A percentile compares a stretch with the other conserved stretches of the same genome.
These are phyloP conservation scores for Holtermannia corniformis DNA, from an alignment of 768 basidiomycete genomes.

Conservation along the genomic window DNA sequence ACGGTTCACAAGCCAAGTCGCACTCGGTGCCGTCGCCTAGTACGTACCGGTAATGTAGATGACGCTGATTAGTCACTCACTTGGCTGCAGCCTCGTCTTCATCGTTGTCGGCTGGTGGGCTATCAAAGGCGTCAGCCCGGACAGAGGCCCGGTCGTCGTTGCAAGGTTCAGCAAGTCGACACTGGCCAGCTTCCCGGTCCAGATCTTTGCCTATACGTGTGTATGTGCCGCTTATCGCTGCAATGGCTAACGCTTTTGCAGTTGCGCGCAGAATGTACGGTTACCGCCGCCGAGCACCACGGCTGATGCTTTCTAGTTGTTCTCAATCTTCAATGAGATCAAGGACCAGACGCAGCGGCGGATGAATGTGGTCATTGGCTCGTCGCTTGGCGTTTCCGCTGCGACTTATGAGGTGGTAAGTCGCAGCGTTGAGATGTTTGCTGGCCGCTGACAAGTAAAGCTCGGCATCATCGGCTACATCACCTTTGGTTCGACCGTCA, in stretches of 20 bases:
- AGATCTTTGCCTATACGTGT: conserved; percentile 40
- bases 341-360: conserved; percentile 65
- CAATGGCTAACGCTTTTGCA: conserved; percentile 38
- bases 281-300: background rate
- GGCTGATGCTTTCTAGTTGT: conserved; percentile 51
- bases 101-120: conserved; percentile 41
- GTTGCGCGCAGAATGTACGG: conserved; percentile 83
- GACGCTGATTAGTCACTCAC: background rate
- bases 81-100: conserved; percentile 25
- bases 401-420: conserved; percentile 79
- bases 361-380: conserved; percentile 77
- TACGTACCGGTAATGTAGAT: conserved; percentile 21
- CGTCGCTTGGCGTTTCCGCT: conserved; percentile 75
- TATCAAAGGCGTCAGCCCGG: conserved; percentile 27
- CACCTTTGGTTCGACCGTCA: conserved; percentile 84
- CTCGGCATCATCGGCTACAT: conserved; percentile 57
- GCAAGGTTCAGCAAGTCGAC: conserved; percentile 32
- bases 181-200: conserved; percentile 68
- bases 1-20: conserved; percentile 82
- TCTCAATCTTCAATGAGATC: conserved; percentile 90
- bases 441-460: conserved; percentile 12
- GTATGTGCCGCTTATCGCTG: background rate
- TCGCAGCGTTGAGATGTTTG: background rate
- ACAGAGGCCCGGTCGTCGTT: conserved; percentile 31
- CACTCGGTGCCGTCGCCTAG: conserved; percentile 78